These are phyloP conservation scores for Gypsophila paniculata DNA, from an alignment of 179 eudicot genomes.

Conservation along the genomic window DNA sequence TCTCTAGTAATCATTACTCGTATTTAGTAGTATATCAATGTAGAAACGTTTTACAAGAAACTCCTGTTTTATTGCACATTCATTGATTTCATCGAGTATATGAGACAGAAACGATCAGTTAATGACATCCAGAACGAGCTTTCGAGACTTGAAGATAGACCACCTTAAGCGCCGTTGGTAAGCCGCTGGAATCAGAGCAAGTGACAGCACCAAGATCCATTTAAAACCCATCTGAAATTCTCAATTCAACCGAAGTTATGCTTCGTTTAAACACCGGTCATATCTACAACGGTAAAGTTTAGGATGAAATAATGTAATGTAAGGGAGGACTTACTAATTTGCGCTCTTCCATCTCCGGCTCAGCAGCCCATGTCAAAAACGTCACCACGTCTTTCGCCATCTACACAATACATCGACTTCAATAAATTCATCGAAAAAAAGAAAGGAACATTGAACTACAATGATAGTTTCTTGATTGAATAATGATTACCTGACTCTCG, in stretches of 20 bases:
- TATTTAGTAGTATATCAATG: no score
- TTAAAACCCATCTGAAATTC: constrained; percentile 80
- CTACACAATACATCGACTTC: constrained; percentile 34
- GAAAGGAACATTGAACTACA: not conserved
- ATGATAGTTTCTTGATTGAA: not conserved
- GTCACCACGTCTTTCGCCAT: constrained; percentile 88
- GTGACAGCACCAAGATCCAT: constrained; percentile 77
- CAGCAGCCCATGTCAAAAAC: constrained; percentile 89
- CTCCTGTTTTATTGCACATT: no score
- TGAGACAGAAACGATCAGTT: constrained; percentile 28
- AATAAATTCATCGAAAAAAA: not conserved
- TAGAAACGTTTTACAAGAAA: no score
- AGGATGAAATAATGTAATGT: not conserved
- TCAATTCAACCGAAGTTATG: constrained; percentile 1
- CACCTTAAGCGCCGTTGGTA: constrained; percentile 80
- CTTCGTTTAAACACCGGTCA: not conserved
- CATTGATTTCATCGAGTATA: not conserved
- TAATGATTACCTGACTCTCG: constrained; percentile 64
- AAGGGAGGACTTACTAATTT: constrained; percentile 53
- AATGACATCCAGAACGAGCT: constrained; percentile 71
- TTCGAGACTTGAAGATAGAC: constrained; percentile 79
- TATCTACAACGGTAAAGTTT: no score
- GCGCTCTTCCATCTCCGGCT: constrained; percentile 98
- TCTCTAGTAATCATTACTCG: no score
- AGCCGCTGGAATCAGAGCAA: constrained; percentile 73